Evolutionary conservation across 306 rosid species (phyloP), one percentile per base, ranked within the genome.

Genomic region (Bauhinia variegata): DNA sequence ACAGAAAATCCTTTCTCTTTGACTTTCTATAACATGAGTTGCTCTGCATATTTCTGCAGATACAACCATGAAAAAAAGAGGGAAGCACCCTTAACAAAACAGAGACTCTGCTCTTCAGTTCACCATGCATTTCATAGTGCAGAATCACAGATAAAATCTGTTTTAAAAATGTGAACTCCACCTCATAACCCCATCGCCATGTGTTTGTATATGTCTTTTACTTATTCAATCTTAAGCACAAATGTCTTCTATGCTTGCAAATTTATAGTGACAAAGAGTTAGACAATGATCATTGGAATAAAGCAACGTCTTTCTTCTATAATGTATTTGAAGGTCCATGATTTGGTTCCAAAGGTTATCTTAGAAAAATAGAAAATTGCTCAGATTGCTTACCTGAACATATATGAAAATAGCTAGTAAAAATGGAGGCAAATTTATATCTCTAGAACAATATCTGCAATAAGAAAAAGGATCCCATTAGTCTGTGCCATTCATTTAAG

Each of bases 371-470:
- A n/a, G 54, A 49, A 14, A 19, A 37, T 1, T 16, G 16, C 42
- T 68, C 28, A 32, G 19, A 8, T 0, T 52, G 60, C 42, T 78
- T 72, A 73, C 81, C 78, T 73, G 71, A 85, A 76, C 74, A 61
- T 54, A 70, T 51, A 39, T 72, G 62, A 17, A 76, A 28, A 68
- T 52, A 47, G 76, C 67, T 19, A 11, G 50, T 52, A 60, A 52
- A 61, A 67, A 16, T 56, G 9, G 33, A 58, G 34, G 75, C 13
- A 42, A 47, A 61, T 65, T 83, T 80, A 93, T 68, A 93, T 93
- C 87, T 93, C 98, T 32, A 93, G 93, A 58, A 93, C 98, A 79
- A 93, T 93, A 81, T 88, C 98, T 93, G 96, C 82, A 81, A 75
- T 37, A 17, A 57, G 16, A 15, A 68, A 53, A 75, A 70, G n/a